A percentile compares a stretch with the other conserved stretches of the same genome.
Conservation (phyloP, 2,329 filamentous ascomycete species). For the Cladosporium sphaerospermum region DNA sequence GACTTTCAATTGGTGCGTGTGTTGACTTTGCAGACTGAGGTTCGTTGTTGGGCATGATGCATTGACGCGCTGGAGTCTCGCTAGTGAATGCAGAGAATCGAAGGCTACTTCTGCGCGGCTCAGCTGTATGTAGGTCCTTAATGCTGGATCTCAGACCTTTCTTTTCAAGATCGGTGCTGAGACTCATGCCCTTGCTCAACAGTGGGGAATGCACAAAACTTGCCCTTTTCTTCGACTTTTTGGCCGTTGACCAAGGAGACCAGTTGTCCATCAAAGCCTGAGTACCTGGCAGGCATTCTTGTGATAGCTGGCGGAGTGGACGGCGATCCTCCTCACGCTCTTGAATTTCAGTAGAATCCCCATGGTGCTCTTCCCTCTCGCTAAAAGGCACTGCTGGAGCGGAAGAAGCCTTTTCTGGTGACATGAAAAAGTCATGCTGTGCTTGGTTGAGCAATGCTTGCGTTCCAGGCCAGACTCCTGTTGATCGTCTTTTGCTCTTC, state of each 20-base stretch:
- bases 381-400: conserved; percentile 26
- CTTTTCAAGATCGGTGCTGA: background rate
- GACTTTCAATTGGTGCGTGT: background rate
- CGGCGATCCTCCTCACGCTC: conserved; percentile 9
- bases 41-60: too few relatives aligned
- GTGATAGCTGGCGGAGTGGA: conserved; percentile 18
- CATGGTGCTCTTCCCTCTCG: conserved; percentile 15
- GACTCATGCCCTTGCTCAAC: background rate
- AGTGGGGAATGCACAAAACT: conserved; percentile 1
- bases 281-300: conserved; percentile 33
- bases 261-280: conserved; percentile 39
- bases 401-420: conserved; percentile 23
- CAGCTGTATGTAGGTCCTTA: background rate
- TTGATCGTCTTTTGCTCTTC: background rate
- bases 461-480: conserved; percentile 22
- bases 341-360: background rate
- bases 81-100: conserved; percentile 19
- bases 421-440: conserved; percentile 25
- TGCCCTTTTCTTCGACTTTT: conserved; percentile 28
- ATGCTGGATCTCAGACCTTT: background rate
- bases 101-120: conserved; percentile 19
- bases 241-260: conserved; percentile 37
- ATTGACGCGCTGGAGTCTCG: conserved; percentile 11
- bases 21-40: too few relatives aligned
- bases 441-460: conserved; percentile 26